Evolutionary conservation across 2,329 filamentous ascomycete genomes (phyloP), one percentile per base, ranked within the genome.

Genomic region (Chrysoporthe puriensis): DNA sequence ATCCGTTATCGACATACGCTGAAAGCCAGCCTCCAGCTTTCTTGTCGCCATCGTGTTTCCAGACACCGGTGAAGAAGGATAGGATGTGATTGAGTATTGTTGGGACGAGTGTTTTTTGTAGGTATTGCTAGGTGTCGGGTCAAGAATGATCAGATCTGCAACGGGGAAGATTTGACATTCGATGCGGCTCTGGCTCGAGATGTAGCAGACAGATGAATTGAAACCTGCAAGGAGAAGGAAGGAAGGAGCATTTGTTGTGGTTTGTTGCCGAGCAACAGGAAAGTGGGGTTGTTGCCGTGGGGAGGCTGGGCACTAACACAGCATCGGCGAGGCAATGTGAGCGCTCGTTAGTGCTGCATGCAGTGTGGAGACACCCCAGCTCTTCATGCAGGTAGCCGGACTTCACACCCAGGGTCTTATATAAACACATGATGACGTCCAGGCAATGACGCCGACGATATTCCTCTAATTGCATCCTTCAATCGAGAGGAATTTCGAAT

Each of bases 1-100:
- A 76, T 97, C 94, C 74, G 92, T 91, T 70, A 97, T 92, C 26
- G 92, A 91, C 81, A 97, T 88, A 79, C 90, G 90, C 88, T 97
- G 94, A 76, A 98, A 93, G 74, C 92, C 92, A 80, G 91, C 85
- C 82, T 97, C 95, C 59, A 98, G 85, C 63, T 88, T 89, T 73
- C 92, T 87, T 71, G 94, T 61, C 21, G 65, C 88, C 91, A 95
- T 89, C 69, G 70, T 73, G 65, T 60, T 63, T 58, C 60, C 40
- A 44, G 56, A 42, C 43, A 48, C 56, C 34, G 56, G 34, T 26
- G n/a, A 43, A 42, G 43, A 50, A n/a, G 21, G 40, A 8, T 40
- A 46, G 34, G 62, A 59, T 46, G 26, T 16, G 13, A 58, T 46
- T n/a, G 64, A 52, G 40, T 11, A 34, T 32, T 63, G 36, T 42